These are phyloP conservation scores for Lophiotrema nucula DNA, from an alignment of 495 filamentous ascomycete species.

Conservation along the genomic window DNA sequence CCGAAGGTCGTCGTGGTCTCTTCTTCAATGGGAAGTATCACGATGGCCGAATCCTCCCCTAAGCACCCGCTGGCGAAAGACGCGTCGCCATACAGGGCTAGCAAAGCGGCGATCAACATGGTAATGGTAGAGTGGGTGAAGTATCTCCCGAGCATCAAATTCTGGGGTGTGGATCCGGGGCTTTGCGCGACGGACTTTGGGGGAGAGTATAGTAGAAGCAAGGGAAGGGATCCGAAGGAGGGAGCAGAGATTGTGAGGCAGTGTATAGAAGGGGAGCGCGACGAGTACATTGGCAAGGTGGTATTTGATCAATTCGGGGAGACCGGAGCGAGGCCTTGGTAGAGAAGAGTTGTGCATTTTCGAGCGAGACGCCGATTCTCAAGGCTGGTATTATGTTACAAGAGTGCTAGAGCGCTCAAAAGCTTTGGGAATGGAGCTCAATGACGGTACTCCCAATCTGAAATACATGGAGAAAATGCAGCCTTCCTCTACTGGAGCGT, in stretches of 20 bases:
- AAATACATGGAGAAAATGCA: no score
- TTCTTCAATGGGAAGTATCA: constrained; percentile 6
- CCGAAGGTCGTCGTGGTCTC: constrained; percentile 14
- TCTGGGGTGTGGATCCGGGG: constrained; percentile 16
- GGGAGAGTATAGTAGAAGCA: constrained; percentile 1
- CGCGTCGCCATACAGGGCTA: neutral
- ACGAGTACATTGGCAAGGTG: constrained; percentile 7
- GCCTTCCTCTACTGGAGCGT: no score
- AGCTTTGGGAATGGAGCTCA: no score
- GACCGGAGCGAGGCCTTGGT: neutral
- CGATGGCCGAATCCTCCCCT: neutral
- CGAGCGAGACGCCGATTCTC: no score
- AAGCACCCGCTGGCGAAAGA: neutral
- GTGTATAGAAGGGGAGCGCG: constrained; percentile 16
- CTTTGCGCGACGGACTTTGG: constrained; percentile 16
- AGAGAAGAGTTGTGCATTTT: no score
- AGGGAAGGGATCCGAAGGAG: constrained; percentile 5
- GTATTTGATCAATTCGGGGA: constrained; percentile 2
- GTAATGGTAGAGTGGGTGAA: constrained; percentile 1
- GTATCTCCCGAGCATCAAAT: neutral
- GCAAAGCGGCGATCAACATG: constrained; percentile 30
- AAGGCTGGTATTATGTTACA: no score
- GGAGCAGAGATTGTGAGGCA: constrained; percentile 7
- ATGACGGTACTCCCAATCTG: no score
- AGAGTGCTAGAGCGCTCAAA: no score